Percentiles rank a stretch among this genome's conserved stretches.
phyloP scores from a whole-genome alignment of 2,329 filamentous ascomycete species.

The Pyrenophora graminea region DNA sequence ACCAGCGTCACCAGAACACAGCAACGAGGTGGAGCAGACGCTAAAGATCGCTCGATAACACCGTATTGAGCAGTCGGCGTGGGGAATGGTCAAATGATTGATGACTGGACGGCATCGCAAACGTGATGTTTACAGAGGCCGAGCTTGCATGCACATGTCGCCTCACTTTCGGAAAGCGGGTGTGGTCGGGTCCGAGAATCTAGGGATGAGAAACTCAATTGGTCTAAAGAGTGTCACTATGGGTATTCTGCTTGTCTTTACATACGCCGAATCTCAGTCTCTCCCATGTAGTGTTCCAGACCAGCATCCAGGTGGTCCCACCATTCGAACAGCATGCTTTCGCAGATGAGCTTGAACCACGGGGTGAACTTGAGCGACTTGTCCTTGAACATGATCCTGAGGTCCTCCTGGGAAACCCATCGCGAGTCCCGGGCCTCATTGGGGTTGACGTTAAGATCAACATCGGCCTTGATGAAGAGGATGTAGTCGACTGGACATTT shows the following conservation, averaged over 20 bases:
- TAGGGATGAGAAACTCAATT: background rate
- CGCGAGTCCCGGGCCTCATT: conserved; percentile 88
- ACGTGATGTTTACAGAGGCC: conserved; percentile 34
- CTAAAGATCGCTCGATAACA: conserved; percentile 25
- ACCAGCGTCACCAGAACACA: conserved; percentile 17
- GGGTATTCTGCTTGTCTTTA: conserved; percentile 20
- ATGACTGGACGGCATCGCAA: conserved; percentile 24
- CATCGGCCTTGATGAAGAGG: conserved; percentile 87
- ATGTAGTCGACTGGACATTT: conserved; percentile 83
- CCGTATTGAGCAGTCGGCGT: conserved; percentile 30
- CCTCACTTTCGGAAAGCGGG: conserved; percentile 27
- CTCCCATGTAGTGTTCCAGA: conserved; percentile 82
- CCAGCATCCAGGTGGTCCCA: conserved; percentile 83
- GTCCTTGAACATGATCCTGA: conserved; percentile 85
- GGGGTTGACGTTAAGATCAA: conserved; percentile 77
- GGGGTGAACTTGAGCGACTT: conserved; percentile 85
- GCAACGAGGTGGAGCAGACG: conserved; percentile 26
- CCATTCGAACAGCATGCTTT: conserved; percentile 98
- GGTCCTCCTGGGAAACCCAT: conserved; percentile 80
- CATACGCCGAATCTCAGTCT: conserved; percentile 89
- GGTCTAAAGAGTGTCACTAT: background rate
- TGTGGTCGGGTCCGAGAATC: conserved; percentile 16
- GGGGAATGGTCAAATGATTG: conserved; percentile 31
- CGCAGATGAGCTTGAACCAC: conserved; percentile 99
- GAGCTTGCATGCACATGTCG: conserved; percentile 27